phyloP scores from a whole-genome alignment of 495 filamentous ascomycete genomes.

The Cercophora scortea region DNA sequence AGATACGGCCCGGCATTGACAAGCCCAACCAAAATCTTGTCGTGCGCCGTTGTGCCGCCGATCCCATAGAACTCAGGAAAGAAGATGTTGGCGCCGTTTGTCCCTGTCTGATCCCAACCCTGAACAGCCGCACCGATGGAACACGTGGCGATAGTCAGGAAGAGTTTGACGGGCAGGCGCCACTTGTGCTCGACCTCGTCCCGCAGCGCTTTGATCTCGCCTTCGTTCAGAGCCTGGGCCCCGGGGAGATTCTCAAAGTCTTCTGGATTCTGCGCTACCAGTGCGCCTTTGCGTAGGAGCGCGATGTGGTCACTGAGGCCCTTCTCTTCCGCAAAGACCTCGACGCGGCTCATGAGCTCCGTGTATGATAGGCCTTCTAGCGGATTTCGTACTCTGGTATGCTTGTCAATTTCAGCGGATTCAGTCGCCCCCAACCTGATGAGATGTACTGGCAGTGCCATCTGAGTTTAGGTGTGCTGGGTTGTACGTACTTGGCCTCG shows the following conservation, averaged over 20 bases:
- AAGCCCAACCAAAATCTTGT: constrained; percentile 43
- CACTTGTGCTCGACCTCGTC: constrained; percentile 56
- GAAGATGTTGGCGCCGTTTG: constrained; percentile 66
- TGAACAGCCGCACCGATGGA: constrained; percentile 72
- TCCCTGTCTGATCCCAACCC: constrained; percentile 68
- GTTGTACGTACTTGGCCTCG: constrained; percentile 31
- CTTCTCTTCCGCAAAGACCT: constrained; percentile 45
- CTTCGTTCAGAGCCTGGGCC: constrained; percentile 42
- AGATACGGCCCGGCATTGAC: constrained; percentile 48
- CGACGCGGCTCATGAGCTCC: constrained; percentile 47
- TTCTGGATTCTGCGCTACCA: constrained; percentile 55
- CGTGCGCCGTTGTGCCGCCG: constrained; percentile 33
- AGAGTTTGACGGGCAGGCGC: constrained; percentile 53
- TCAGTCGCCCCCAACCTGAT: background rate
- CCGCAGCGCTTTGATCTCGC: constrained; percentile 45
- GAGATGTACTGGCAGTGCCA: background rate
- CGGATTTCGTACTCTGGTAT: constrained; percentile 39
- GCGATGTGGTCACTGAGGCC: constrained; percentile 41
- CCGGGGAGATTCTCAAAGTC: constrained; percentile 43
- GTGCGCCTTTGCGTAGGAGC: constrained; percentile 52
- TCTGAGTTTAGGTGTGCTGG: background rate
- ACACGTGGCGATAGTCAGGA: constrained; percentile 57
- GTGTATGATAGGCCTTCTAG: constrained; percentile 46
- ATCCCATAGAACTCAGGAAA: constrained; percentile 47
- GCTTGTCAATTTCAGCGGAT: background rate